Evolutionary conservation across 305 asterid genomes (phyloP), one percentile per base, ranked within the genome.

Genomic region (Coffea humblotiana): DNA sequence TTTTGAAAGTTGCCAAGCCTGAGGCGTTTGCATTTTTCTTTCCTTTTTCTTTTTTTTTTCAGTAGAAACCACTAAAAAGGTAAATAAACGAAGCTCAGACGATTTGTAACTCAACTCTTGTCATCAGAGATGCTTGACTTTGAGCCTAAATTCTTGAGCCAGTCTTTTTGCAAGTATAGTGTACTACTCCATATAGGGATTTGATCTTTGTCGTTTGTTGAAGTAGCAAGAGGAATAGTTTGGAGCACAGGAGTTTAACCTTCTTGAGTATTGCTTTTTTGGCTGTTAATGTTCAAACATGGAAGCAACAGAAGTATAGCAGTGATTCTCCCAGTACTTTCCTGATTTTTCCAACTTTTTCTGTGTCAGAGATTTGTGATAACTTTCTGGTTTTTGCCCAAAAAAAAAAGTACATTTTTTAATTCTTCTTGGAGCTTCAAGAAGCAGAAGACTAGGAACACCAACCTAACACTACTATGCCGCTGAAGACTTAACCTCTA

Each of bases 301-400:
- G 96, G 96, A 93, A 82, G 96, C 94, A 51, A 81, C 89, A 83
- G 97, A 93, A 85, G 81, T 90, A 83, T 88, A 85, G 87, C 84
- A 81, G 85, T 74, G 37, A 64, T 74, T 80, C 80, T 64, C 69
- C 48, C 48, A 52, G 51, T 13, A 3, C 45, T 52, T 18, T 72
- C 67, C 79, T 76, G 19, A 4, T 25, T 49, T 69, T 81, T 78
- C 68, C 75, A 76, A 77, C 60, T 9, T 72, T 65, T 79, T 60
- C 27, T 83, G 29, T 43, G 21, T 83, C 69, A 61, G 81, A 35
- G 71, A 45, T 47, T 77, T 80, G 71, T 72, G 52, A 81, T 79
- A 13, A 2, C 45, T 32, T n/a, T 16, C 47, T n/a, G 8, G 11
- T 71, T 51, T 71, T 71, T 27, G 37, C 0, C 0, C 2, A 64